phyloP scores from a whole-genome alignment of 2,329 filamentous ascomycete species.

The Cladosporium velox region DNA sequence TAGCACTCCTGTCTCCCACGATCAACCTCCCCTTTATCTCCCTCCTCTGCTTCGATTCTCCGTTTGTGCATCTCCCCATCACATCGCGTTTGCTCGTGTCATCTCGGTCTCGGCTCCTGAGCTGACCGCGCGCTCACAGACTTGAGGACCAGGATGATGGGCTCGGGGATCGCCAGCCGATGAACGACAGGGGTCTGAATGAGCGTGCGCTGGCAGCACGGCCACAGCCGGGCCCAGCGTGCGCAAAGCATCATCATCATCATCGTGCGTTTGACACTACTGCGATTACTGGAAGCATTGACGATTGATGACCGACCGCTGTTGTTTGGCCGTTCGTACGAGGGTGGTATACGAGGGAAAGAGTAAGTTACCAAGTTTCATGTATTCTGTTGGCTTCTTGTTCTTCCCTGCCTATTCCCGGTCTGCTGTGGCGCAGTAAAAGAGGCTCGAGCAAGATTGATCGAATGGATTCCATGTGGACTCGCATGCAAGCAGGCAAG shows the following conservation, averaged over 20 bases:
- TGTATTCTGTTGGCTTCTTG: neutral
- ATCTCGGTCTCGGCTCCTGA: neutral
- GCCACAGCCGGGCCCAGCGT: neutral
- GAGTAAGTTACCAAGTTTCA: neutral
- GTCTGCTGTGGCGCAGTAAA: neutral
- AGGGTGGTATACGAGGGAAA: neutral
- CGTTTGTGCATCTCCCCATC: neutral
- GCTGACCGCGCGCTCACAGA: neutral
- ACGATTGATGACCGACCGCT: neutral
- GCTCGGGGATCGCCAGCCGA: slow-evolving; percentile 12
- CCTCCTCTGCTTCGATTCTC: neutral
- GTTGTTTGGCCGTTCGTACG: neutral
- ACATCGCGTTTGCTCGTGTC: neutral
- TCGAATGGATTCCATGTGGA: slow-evolving; percentile 6
- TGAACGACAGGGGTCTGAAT: slow-evolving; percentile 13
- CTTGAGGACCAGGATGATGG: slow-evolving; percentile 10
- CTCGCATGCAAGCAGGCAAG: slow-evolving; percentile 4
- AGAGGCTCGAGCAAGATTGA: neutral
- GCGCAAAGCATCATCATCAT: slow-evolving; percentile 3
- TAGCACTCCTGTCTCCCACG: neutral
- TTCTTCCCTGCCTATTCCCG: neutral
- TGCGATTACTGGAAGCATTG: neutral
- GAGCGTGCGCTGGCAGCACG: slow-evolving; percentile 6
- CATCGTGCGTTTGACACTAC: slow-evolving; percentile 1
- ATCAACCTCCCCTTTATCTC: neutral